These are phyloP conservation scores for Coelastrella sp. DNA, from an alignment of 139 green algal species.

Conservation along the genomic window DNA sequence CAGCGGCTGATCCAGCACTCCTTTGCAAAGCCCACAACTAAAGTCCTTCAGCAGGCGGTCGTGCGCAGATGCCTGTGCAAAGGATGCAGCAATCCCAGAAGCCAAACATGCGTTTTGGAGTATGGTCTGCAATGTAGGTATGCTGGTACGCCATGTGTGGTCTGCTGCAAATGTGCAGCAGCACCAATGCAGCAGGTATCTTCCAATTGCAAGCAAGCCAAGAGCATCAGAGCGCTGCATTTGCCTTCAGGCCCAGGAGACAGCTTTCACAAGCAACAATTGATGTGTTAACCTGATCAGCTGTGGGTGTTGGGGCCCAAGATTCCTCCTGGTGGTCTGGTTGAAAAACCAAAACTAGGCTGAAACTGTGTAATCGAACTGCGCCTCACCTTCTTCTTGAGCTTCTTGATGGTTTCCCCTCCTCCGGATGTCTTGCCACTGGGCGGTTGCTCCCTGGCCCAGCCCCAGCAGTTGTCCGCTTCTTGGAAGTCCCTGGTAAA, in stretches of 20 bases:
- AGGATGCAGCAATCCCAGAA: background rate
- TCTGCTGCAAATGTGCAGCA: background rate
- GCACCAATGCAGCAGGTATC: no score
- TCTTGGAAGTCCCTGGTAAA: constrained; percentile 69
- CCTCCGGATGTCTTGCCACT: constrained; percentile 54
- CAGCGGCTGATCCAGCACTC: constrained; percentile 45
- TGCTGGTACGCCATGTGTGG: no score
- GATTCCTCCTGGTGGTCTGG: background rate
- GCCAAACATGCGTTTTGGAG: background rate
- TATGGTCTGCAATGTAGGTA: no score
- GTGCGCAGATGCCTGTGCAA: constrained; percentile 63
- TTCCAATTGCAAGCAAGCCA: no score
- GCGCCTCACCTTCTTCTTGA: constrained; percentile 58
- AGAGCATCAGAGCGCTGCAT: no score
- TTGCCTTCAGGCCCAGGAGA: no score
- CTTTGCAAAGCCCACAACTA: constrained; percentile 80
- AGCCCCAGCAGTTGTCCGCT: constrained; percentile 75
- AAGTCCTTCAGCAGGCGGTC: constrained; percentile 86
- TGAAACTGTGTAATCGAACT: background rate
- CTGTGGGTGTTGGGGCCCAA: background rate
- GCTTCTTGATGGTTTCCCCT: constrained; percentile 57
- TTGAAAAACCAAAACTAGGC: background rate
- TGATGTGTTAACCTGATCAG: no score
- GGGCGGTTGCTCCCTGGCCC: constrained; percentile 66
- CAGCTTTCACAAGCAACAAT: no score